Percentiles rank a stretch among this genome's conserved stretches.
Conservation (phyloP, 257 asterid genomes). For the Solanum appendiculatum region DNA sequence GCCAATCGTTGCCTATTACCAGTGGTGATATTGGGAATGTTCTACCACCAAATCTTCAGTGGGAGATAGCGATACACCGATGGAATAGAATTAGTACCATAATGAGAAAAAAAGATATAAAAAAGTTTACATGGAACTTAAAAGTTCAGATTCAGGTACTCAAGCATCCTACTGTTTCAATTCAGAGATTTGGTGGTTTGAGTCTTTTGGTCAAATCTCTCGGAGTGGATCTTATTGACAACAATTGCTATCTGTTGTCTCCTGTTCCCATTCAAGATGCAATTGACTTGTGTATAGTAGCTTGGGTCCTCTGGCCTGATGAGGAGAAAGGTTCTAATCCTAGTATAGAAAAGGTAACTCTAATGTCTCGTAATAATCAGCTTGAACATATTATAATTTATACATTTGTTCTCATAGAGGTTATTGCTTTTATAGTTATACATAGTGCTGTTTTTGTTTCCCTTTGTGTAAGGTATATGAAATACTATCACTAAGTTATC, state of each 20-base stretch:
- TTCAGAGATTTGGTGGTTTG: constrained; percentile 43
- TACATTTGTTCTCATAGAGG: not conserved
- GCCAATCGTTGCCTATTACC: constrained; percentile 6
- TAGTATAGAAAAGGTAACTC: constrained; percentile 75
- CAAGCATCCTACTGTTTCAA: constrained; percentile 66
- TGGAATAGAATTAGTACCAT: constrained; percentile 64
- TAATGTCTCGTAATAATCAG: not conserved
- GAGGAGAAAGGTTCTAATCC: constrained; percentile 83
- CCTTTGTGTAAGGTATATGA: not conserved
- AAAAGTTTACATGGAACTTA: constrained; percentile 76
- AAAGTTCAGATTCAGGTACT: constrained; percentile 88
- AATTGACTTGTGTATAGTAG: constrained; percentile 59
- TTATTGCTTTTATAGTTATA: not conserved
- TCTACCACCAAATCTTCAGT: constrained; percentile 33
- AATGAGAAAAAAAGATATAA: constrained; percentile 54
- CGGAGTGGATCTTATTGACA: constrained; percentile 62
- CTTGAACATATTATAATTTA: not conserved
- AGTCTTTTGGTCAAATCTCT: constrained; percentile 46
- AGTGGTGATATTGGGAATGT: constrained; percentile 22
- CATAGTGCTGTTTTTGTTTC: not conserved
- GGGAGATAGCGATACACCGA: constrained; percentile 63
- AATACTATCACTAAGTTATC: not conserved
- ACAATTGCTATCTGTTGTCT: constrained; percentile 45
- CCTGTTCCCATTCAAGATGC: constrained; percentile 45
- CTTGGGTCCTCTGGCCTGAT: constrained; percentile 97